These are phyloP conservation scores for Sugiyamaella boreocaroliniensis DNA, from an alignment of 805 yeast genomes.

Conservation along the genomic window DNA sequence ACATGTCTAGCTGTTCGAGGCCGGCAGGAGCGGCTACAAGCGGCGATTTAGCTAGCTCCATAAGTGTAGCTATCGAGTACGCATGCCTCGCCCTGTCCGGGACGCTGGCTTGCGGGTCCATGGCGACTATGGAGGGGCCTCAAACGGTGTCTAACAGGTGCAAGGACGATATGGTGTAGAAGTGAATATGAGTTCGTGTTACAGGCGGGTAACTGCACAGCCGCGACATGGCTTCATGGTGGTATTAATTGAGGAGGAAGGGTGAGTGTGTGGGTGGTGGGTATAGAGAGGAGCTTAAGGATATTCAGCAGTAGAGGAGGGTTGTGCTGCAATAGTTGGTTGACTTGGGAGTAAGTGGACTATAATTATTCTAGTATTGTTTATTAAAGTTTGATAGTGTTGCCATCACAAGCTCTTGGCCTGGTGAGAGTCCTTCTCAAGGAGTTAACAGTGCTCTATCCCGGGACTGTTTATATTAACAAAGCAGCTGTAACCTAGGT, in stretches of 20 bases:
- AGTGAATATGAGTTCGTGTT: too few species aligned
- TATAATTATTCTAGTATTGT: too few species aligned
- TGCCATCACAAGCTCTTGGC: too few species aligned
- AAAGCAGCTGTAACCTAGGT: too few species aligned
- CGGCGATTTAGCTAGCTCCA: slow-evolving; percentile 15
- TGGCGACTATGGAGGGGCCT: not conserved
- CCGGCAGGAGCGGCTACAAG: slow-evolving; percentile 12
- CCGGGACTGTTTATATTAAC: too few species aligned
- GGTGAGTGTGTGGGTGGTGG: not conserved
- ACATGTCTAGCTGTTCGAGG: slow-evolving; percentile 1
- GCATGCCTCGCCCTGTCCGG: not conserved
- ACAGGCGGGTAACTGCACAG: too few species aligned
- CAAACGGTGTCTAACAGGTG: not conserved
- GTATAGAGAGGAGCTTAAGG: not conserved
- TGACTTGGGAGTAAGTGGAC: too few species aligned
- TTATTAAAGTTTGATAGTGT: too few species aligned
- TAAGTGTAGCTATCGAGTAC: slow-evolving; percentile 9
- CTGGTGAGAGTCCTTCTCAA: too few species aligned
- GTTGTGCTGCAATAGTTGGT: too few species aligned
- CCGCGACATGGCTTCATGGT: too few species aligned
- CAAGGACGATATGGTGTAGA: not conserved
- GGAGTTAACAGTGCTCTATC: too few species aligned
- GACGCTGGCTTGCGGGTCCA: not conserved
- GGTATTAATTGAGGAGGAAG: not conserved
- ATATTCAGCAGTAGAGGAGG: not conserved